Base-by-base conservation (phyloP, 2,329 filamentous ascomycete genomes). In the Colletotrichum destructivum region DNA sequence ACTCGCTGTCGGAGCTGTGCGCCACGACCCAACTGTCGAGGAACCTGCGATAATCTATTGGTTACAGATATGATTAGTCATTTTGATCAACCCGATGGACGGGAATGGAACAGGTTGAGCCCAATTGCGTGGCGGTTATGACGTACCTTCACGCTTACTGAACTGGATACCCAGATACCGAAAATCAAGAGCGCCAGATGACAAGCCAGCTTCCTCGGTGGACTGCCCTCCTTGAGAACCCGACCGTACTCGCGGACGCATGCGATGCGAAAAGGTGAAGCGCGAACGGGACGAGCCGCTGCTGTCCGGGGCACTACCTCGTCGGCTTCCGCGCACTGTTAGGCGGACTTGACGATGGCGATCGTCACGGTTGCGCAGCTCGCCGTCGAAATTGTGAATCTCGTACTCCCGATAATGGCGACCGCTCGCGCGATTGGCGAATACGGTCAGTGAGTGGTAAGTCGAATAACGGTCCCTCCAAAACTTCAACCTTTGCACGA, bases 401-500 rank as follows among this genome's bases (percentile, higher is more conserved):
- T 83, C 79, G 71, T 86, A 88, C 74, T 88, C 86, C 59, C 83
- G 84, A 74, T 86, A 86, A 18, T 81, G 81, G 18, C 71, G 62
- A 7, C 84, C 79, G 59, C 86, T 83, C 9, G 79, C 79, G 63
- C 84, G 84, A 73, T 87, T 87, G 42, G 86, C 86, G 66, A 84
- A 83, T 21, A 88, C 78, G 11, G 84, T 85, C 42, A 88, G 71
- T 35, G 83, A 86, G 75, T 88, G 85, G 54, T 82, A 84, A 3
- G 82, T 83, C 15, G 84, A 84, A 66, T 86, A 83, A 57, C 82
- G 81, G 74, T 88, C 86, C 64, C 82, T 81, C 86, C 86, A 88
- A 35, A 88, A 78, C 78, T 88, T 88, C 73, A 88, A 81, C 62
- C 86, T 80, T 77, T 88, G 86, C 52, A 88, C 86, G 2, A 86